Percentiles rank a stretch among this genome's conserved stretches.
Conservation (phyloP, 2,329 filamentous ascomycete species). For the Phoma sp. region DNA sequence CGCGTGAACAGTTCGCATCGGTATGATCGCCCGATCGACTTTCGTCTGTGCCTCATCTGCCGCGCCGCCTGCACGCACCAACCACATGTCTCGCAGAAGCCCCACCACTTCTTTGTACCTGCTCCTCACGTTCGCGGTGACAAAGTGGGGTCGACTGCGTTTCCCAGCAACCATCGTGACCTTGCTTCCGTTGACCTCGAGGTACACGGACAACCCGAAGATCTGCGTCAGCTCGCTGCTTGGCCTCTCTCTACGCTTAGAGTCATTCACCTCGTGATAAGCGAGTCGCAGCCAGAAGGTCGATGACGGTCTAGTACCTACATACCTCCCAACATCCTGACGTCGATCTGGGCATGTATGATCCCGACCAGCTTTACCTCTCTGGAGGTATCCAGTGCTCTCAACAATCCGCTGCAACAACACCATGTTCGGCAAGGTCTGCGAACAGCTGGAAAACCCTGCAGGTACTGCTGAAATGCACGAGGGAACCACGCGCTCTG, state of each 20-base stretch:
- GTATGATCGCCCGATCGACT: conserved; percentile 17
- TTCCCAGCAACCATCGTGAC: conserved; percentile 17
- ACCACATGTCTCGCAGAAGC: conserved; percentile 11
- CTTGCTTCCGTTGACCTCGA: conserved; percentile 12
- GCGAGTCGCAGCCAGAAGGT: background rate
- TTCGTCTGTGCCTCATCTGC: conserved; percentile 11
- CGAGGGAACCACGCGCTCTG: too few relatives aligned
- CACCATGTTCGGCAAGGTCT: too few relatives aligned
- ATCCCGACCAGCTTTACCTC: too few relatives aligned
- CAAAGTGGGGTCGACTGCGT: conserved; percentile 11
- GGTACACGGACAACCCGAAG: conserved; percentile 7
- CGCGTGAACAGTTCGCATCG: conserved; percentile 15
- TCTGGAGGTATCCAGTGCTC: too few relatives aligned
- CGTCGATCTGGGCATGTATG: too few relatives aligned
- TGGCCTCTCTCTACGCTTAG: background rate
- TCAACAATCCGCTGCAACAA: too few relatives aligned
- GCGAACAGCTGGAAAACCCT: too few relatives aligned
- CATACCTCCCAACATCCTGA: too few relatives aligned
- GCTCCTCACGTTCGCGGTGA: conserved; percentile 17
- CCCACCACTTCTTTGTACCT: conserved; percentile 7
- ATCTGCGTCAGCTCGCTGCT: conserved; percentile 2
- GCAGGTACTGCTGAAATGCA: too few relatives aligned
- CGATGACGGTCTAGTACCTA: too few relatives aligned
- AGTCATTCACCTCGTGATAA: background rate
- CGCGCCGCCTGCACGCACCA: conserved; percentile 15